A percentile compares a stretch with the other conserved stretches of the same genome.
These are phyloP conservation scores for Colletotrichum orbiculare DNA, from an alignment of 2,329 filamentous ascomycete species.

Conservation along the genomic window DNA sequence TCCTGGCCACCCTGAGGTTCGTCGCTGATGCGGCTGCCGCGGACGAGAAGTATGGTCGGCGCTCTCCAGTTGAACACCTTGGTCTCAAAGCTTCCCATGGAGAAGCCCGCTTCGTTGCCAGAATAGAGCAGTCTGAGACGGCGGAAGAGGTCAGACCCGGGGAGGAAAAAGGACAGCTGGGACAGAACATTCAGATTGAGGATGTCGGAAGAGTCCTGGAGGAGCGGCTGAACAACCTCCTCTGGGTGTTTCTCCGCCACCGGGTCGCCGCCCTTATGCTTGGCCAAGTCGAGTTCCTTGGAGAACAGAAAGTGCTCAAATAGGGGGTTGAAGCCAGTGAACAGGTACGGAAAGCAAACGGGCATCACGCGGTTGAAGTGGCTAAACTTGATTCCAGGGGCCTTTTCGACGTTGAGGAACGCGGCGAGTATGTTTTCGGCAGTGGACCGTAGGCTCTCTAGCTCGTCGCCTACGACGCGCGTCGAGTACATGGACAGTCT, in stretches of 20 bases:
- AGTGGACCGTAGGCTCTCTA: constrained; percentile 68
- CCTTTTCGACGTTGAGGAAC: constrained; percentile 73
- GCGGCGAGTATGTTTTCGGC: constrained; percentile 74
- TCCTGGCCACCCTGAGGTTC: constrained; percentile 62
- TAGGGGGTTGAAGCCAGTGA: constrained; percentile 73
- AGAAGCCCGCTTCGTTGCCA: constrained; percentile 77
- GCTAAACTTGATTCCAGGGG: constrained; percentile 70
- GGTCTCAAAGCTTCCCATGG: constrained; percentile 80
- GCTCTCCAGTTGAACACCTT: constrained; percentile 83
- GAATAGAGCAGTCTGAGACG: constrained; percentile 76
- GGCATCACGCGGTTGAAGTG: constrained; percentile 71
- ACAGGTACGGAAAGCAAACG: constrained; percentile 72
- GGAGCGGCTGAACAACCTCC: constrained; percentile 58
- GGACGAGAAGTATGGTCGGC: constrained; percentile 77
- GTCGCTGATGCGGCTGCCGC: constrained; percentile 67
- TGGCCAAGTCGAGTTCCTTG: constrained; percentile 75
- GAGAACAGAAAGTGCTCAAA: constrained; percentile 83
- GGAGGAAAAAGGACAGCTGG: constrained; percentile 80
- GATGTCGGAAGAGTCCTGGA: constrained; percentile 67
- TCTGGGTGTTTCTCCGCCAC: constrained; percentile 30
- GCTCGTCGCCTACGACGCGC: constrained; percentile 64
- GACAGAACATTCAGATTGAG: constrained; percentile 72
- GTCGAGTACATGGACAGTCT: constrained; percentile 70
- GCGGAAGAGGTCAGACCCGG: constrained; percentile 72
- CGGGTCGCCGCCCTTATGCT: constrained; percentile 51